Evolutionary conservation across 176 grass and related monocot species (phyloP), one percentile per base, ranked within the genome.

Genomic region (Pontederia crassipes): DNA sequence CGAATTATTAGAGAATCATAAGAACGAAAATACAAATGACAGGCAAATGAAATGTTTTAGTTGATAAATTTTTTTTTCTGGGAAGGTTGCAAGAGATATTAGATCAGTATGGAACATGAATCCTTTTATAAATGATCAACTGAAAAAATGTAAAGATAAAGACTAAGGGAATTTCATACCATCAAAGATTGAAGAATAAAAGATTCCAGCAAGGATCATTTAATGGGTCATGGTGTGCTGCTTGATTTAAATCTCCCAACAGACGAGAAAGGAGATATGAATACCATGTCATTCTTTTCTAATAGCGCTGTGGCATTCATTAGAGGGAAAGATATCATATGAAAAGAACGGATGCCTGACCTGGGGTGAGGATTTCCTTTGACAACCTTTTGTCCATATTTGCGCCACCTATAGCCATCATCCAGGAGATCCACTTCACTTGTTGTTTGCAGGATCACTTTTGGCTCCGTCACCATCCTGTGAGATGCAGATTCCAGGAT

Each of bases 291-390:
- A 40, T 40, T 40, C 32, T 40, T 40, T 40, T 40, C 32, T 40
- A 40, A 40, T 40, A 7, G 32, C 32, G 3, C 6, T 40, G 32
- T 40, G 32, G 8, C 12, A 61, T n/a, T 45, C 13, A 45, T 46
- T 15, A 15, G n/a, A 1, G 5, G 11, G 11, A 54, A 54, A 54
- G n/a, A 54, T 54, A 54, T 12, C 11, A 54, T 3, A 16, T 54
- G 51, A 40, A 7, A 9, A 17, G 51, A 53, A 16, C 45, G 14
- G 13, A 62, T 40, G 16, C 10, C n/a, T 46, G 17, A 65, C 62
- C 62, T 65, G 48, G 62, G 62, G 50, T 65, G 62, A 65, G 62
- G 62, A 27, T 65, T 65, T 50, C 62, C 47, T 65, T 65, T 65
- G 10, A 65, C 62, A 18, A 52, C 62, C 14, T 65, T 65, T 65